Percentiles rank a stretch among this genome's conserved stretches.
phyloP scores from a whole-genome alignment of 2,329 filamentous ascomycete species.

The Blumeria graminis region DNA sequence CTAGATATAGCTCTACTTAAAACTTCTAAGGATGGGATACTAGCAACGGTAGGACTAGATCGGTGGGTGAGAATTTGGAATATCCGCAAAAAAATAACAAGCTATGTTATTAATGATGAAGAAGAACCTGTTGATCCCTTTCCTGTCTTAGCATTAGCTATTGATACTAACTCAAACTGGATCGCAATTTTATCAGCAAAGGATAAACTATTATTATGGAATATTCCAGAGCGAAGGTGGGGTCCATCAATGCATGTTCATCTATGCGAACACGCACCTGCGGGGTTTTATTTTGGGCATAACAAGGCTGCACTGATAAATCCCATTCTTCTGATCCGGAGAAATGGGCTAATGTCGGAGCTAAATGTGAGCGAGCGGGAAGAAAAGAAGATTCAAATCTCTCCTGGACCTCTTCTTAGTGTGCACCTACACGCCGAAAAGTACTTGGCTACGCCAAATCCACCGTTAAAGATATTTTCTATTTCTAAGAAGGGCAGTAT shows the following conservation, averaged over 20 bases:
- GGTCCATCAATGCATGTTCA: slow-evolving; percentile 29
- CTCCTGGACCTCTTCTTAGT: slow-evolving; percentile 24
- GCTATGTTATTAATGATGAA: slow-evolving; percentile 18
- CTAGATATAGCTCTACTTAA: slow-evolving; percentile 45
- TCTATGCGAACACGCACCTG: slow-evolving; percentile 30
- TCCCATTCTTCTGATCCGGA: slow-evolving; percentile 34
- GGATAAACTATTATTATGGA: slow-evolving; percentile 37
- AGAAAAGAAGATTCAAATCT: slow-evolving; percentile 23
- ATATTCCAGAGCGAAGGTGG: slow-evolving; percentile 31
- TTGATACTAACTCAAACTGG: slow-evolving; percentile 39
- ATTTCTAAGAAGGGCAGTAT: slow-evolving; percentile 26
- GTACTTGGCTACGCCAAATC: slow-evolving; percentile 5
- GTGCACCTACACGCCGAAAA: slow-evolving; percentile 18
- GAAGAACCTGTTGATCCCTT: slow-evolving; percentile 22
- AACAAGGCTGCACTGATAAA: slow-evolving; percentile 17
- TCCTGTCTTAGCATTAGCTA: slow-evolving; percentile 35
- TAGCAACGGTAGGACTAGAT: slow-evolving; percentile 49
- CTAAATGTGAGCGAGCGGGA: slow-evolving; percentile 22
- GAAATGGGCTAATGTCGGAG: slow-evolving; percentile 38
- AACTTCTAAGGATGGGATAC: slow-evolving; percentile 35
- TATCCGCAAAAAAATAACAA: slow-evolving; percentile 19
- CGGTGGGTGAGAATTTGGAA: slow-evolving; percentile 43
- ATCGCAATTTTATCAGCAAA: slow-evolving; percentile 39
- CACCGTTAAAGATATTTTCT: slow-evolving; percentile 20
- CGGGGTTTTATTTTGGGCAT: slow-evolving; percentile 38